phyloP scores from a whole-genome alignment of 352 stramenopile species.

The Phytophthora melonis region DNA sequence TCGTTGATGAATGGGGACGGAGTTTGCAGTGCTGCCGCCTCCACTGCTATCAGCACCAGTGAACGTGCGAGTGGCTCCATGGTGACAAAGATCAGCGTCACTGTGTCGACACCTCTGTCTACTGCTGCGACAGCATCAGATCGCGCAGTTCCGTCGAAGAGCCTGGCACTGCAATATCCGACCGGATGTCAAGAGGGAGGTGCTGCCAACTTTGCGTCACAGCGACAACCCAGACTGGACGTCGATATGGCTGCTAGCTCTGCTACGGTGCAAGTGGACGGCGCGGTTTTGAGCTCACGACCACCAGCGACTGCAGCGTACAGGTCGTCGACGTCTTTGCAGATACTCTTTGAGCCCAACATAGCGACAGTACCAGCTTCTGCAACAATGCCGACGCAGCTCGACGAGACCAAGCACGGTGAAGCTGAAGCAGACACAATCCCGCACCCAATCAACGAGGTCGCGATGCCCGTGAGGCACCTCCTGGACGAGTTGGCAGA shows the following conservation, averaged over 20 bases:
- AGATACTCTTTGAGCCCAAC: conserved; percentile 17
- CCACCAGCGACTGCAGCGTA: not conserved
- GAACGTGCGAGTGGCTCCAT: not conserved
- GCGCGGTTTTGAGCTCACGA: not conserved
- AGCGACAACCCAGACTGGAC: not conserved
- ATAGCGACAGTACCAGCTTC: not conserved
- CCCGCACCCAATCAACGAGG: conserved; percentile 12
- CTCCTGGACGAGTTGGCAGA: conserved; percentile 24
- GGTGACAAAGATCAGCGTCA: not conserved
- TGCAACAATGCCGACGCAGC: not conserved
- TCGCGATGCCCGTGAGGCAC: conserved; percentile 4
- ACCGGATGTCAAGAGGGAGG: not conserved
- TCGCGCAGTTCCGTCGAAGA: not conserved
- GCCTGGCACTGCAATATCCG: not conserved
- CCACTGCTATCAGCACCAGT: not conserved
- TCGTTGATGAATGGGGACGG: conserved; percentile 23
- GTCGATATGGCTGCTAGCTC: not conserved
- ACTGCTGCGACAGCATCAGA: not conserved
- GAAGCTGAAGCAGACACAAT: not conserved
- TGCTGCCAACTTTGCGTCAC: no score
- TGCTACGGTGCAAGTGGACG: not conserved
- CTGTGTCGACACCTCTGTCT: not conserved
- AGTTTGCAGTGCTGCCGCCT: not conserved
- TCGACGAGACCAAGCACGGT: conserved; percentile 13
- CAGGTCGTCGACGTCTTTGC: not conserved